These are phyloP conservation scores for Rhododendron vialii DNA, from an alignment of 148 eudicot species.

Conservation along the genomic window DNA sequence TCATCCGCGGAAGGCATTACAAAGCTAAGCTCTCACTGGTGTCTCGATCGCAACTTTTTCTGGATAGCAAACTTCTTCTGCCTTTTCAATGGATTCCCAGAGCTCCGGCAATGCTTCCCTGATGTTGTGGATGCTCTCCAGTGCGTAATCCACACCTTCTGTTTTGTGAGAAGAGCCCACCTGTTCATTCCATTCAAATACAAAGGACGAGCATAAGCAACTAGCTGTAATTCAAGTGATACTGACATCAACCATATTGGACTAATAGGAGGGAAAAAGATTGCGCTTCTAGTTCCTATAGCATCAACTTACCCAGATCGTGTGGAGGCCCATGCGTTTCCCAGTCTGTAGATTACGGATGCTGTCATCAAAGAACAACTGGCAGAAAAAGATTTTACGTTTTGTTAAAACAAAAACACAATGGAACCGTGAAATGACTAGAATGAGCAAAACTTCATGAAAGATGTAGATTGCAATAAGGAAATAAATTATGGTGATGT, in stretches of 20 bases:
- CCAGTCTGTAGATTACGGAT: slow-evolving; percentile 71
- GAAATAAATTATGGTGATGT: background rate
- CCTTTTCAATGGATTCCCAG: slow-evolving; percentile 46
- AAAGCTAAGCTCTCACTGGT: slow-evolving; percentile 41
- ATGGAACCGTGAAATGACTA: background rate
- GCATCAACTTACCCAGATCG: slow-evolving; percentile 60
- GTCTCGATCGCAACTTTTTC: slow-evolving; percentile 54
- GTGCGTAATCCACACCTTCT: slow-evolving; percentile 63
- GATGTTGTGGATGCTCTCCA: slow-evolving; percentile 89
- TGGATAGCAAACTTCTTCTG: slow-evolving; percentile 37
- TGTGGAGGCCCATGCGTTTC: slow-evolving; percentile 54
- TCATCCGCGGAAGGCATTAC: background rate
- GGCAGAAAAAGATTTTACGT: slow-evolving; percentile 11
- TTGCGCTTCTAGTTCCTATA: background rate
- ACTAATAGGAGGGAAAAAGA: background rate
- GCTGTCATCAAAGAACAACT: slow-evolving; percentile 91
- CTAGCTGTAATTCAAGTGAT: background rate
- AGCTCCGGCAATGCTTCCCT: slow-evolving; percentile 85
- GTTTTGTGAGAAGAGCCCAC: slow-evolving; percentile 65
- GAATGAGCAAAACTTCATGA: background rate
- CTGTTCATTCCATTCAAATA: slow-evolving; percentile 22
- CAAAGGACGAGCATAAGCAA: background rate
- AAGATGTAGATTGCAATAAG: background rate
- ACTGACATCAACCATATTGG: background rate
- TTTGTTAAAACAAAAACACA: background rate